Base-by-base conservation (phyloP, 2,329 filamentous ascomycete species). In the Thielaviopsis musarum region DNA sequence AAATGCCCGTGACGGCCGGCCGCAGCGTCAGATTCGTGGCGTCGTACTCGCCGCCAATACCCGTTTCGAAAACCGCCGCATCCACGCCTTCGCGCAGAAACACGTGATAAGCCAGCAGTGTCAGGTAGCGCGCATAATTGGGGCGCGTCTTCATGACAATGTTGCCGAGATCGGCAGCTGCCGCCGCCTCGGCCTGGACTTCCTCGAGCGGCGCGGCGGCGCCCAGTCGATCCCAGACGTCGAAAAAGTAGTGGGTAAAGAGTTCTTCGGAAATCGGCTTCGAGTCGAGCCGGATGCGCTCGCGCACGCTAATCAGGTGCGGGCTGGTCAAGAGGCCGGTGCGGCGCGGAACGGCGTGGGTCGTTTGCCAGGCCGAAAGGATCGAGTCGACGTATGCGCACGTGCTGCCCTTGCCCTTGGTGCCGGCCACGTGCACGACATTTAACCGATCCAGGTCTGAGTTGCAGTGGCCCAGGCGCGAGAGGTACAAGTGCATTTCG, bases 401-500 rank as follows among this genome's bases (percentile, higher is more conserved):
- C 1, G 83, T 86, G 65, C 79, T 84, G 28, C 85, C 85, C 70
- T 88, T 89, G 5, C 85, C 85, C 68, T 88, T 88, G n/a, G 84
- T 88, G 5, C 85, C 85, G 24, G 84, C 80, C 26, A 89, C 78
- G 69, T 88, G 84, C 48, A 89, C 68, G 26, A 87, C 75, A 64
- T 85, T 85, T 30, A 88, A 70, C n/a, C 72, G 71, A 64, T 80
- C 70, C 48, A 87, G 70, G 63, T 83, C 79, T 13, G 69, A 65
- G 5, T 71, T 73, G 71, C 86, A 75, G 70, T 95, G 91, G 64
- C 90, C 89, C 66, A 93, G 82, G 64, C 84, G 85, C 59, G 76
- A 74, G 67, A 88, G 80, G 78, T 88, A 95, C 62, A 83, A 79
- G 64, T 82, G 77, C 82, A 94, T 94, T 70, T 95, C 87, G 2